Percentiles rank a stretch among this genome's conserved stretches.
These are phyloP conservation scores for Themeda triandra DNA, from an alignment of 176 grass and related monocot genomes.

Conservation along the genomic window DNA sequence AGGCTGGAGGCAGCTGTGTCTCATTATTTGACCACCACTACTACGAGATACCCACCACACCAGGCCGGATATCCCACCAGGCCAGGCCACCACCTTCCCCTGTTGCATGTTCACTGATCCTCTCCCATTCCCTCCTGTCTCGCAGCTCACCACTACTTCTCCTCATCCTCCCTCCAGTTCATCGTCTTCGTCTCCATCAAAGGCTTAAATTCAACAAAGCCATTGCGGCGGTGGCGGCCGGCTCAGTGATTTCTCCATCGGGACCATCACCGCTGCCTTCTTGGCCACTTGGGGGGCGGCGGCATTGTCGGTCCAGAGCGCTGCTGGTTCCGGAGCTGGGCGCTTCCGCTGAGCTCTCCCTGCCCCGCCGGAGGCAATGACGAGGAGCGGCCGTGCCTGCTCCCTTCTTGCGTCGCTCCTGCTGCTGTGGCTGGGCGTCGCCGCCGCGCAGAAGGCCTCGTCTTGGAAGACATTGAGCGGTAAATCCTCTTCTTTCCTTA, in stretches of 20 bases:
- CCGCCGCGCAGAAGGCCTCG: slow-evolving; percentile 38
- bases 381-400: slow-evolving; percentile 34
- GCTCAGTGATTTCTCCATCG: not conserved
- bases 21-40: slow-evolving; percentile 36
- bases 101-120: not conserved
- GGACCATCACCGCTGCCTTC: not conserved
- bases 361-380: slow-evolving; percentile 34
- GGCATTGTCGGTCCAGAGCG: not conserved
- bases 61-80: no score
- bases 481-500: not conserved
- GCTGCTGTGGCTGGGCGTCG: slow-evolving; percentile 25
- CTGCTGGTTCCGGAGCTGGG: not conserved
- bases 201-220: slow-evolving; percentile 18
- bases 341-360: not conserved
- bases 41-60: not conserved
- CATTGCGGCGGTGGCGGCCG: not conserved
- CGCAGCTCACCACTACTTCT: not conserved
- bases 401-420: slow-evolving; percentile 18
- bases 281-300: no score
- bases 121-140: not conserved
- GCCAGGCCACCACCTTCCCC: not conserved
- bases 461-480: slow-evolving; percentile 59
- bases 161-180: not conserved
- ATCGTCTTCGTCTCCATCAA: no score
- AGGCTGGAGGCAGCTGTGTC: slow-evolving; percentile 5